Evolutionary conservation across 1,139 yeast genomes (phyloP), one percentile per base, ranked within the genome.

Genomic region (Candida glucosophila): DNA sequence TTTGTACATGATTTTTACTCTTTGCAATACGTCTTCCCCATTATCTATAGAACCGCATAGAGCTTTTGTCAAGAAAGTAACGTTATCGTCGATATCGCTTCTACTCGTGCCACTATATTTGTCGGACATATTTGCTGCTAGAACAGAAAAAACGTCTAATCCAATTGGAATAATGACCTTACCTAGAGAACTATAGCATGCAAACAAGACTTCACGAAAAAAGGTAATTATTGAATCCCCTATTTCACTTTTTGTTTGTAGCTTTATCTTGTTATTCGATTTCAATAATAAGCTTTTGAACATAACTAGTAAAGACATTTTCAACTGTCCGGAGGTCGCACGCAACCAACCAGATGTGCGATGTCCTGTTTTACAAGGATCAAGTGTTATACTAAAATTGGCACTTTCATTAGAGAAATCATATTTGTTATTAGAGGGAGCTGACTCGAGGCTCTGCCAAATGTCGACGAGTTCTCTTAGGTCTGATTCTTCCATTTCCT

Each of bases 241-340:
- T 5, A 61, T 34, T 20, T 44, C 44, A 2, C 35, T 26, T 24
- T 53, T 55, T 7, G 45, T 36, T 28, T 44, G 44, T 2, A 55
- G 27, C 24, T 54, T 48, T 14, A 28, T 37, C 24, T 44, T 36
- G 20, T 32, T 28, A 5, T 36, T 19, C 12, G 31, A 26, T 3
- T 33, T 30, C 14, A 36, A 22, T 12, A 52, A 27, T 3, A 53
- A 24, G 23, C 47, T 37, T 36, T 52, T 49, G 44, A 57, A 54
- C 29, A 54, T 43, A 5, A 49, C 40, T 3, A 57, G 36, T 19
- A 75, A 48, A 2, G 73, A 61, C 5, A 63, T 44, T 26, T 64
- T 67, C 14, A 81, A 58, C 40, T 82, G 90, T 17, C 58, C 55
- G 2, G 78, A 58, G 0, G 88, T 77, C 0, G 77, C 83, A 12